Percentiles rank a stretch among this genome's conserved stretches.
These are phyloP conservation scores for Elaphomyces granulatus DNA, from an alignment of 495 filamentous ascomycete genomes.

Conservation along the genomic window DNA sequence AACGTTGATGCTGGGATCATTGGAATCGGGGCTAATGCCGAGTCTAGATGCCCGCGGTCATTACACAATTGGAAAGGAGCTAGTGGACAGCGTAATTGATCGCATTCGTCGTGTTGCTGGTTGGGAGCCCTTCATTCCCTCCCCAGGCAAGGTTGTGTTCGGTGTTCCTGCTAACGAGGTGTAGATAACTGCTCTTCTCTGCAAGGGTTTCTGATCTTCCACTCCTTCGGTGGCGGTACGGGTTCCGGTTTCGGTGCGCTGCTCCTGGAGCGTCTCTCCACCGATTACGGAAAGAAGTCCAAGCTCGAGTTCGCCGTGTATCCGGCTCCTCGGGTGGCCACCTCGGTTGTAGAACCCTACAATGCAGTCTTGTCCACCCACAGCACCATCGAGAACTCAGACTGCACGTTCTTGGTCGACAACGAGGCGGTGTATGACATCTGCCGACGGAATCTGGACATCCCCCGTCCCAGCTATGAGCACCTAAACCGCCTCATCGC, in stretches of 20 bases:
- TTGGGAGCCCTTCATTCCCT: slow-evolving; percentile 21
- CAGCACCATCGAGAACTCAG: slow-evolving; percentile 86
- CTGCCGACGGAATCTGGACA: slow-evolving; percentile 77
- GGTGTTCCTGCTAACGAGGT: slow-evolving; percentile 12
- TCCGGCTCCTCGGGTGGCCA: slow-evolving; percentile 72
- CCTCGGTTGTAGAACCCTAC: slow-evolving; percentile 85
- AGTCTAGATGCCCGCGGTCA: slow-evolving; percentile 67
- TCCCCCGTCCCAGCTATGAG: slow-evolving; percentile 73
- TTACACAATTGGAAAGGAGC: slow-evolving; percentile 87
- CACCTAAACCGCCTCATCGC: slow-evolving; percentile 85
- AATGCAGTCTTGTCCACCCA: slow-evolving; percentile 84
- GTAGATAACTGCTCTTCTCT: slow-evolving; percentile 81
- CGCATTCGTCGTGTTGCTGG: slow-evolving; percentile 72
- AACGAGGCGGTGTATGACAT: slow-evolving; percentile 92
- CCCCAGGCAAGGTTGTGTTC: not conserved
- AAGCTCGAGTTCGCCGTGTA: slow-evolving; percentile 90
- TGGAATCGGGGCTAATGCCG: slow-evolving; percentile 14
- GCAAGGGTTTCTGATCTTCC: slow-evolving; percentile 87
- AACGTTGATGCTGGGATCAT: not conserved
- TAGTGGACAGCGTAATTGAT: slow-evolving; percentile 70
- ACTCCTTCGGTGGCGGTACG: slow-evolving; percentile 87
- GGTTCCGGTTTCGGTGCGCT: slow-evolving; percentile 84
- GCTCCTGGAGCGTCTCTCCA: slow-evolving; percentile 72
- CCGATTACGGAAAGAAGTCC: slow-evolving; percentile 88
- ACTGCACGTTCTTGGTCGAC: slow-evolving; percentile 86